Evolutionary conservation across 208 protist species (phyloP).

Genomic region (Leishmania braziliensis): DNA sequence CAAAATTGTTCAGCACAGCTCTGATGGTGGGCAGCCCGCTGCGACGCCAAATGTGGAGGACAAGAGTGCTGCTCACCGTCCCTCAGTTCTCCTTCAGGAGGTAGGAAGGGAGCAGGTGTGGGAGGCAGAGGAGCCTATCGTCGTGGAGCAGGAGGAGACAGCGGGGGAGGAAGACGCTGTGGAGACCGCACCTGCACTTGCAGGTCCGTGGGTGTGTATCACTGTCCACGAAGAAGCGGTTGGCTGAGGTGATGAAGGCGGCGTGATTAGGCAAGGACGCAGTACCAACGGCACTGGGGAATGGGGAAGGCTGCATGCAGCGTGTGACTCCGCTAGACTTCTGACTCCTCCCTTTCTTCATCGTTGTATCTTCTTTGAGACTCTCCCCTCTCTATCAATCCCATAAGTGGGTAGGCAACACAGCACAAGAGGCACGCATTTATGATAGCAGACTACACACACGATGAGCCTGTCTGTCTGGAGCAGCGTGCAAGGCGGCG

Average conservation of each 20-base stretch:
- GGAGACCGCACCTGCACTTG: not conserved
- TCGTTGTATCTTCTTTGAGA: too few species aligned
- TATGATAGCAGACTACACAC: not conserved
- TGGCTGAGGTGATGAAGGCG: not conserved
- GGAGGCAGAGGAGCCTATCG: not conserved
- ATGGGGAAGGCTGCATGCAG: not conserved
- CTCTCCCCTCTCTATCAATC: not conserved
- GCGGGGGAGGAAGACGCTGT: not conserved
- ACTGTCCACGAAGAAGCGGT: not conserved
- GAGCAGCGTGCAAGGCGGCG: not conserved
- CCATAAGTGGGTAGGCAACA: not conserved
- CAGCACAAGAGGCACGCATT: too few species aligned
- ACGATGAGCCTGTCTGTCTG: not conserved
- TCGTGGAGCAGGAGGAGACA: not conserved
- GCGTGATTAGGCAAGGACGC: not conserved
- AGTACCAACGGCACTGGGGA: too few species aligned
- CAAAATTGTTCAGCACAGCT: not conserved
- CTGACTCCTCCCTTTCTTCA: not conserved
- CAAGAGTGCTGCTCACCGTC: not conserved
- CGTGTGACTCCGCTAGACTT: not conserved
- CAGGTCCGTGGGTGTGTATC: conserved; percentile 8
- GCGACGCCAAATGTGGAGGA: not conserved
- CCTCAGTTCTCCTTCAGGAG: not conserved
- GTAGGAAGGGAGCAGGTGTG: not conserved
- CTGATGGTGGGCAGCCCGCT: too few species aligned